phyloP scores from a whole-genome alignment of 108 stramenopile genomes.

The Pelagomonas calceolata region DNA sequence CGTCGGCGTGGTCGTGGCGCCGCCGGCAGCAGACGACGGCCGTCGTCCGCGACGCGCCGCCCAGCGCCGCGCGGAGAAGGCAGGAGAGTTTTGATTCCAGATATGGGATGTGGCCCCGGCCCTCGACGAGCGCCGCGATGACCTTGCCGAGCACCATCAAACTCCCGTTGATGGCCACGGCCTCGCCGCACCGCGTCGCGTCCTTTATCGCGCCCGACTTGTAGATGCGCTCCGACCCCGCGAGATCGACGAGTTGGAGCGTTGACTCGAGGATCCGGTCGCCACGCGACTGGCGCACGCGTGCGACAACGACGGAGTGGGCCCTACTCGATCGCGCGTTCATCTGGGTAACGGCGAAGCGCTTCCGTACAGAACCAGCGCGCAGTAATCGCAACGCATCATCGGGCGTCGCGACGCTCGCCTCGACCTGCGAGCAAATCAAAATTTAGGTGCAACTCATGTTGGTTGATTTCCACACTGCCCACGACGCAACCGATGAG shows the following conservation, averaged over 20 bases:
- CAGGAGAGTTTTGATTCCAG: constrained; percentile 31
- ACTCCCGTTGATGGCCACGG: constrained; percentile 27
- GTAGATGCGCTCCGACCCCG: constrained; percentile 26
- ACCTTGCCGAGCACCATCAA: constrained; percentile 23
- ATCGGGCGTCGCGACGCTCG: not conserved
- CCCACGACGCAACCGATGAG: not conserved
- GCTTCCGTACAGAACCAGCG: constrained; percentile 15
- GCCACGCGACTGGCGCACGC: constrained; percentile 8
- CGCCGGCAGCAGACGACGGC: constrained; percentile 21
- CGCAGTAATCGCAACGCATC: constrained; percentile 9
- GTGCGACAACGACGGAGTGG: constrained; percentile 26
- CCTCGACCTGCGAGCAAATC: too few species aligned
- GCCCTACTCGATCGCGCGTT: constrained; percentile 25
- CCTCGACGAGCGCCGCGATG: constrained; percentile 22
- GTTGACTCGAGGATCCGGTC: constrained; percentile 6
- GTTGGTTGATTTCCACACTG: not conserved
- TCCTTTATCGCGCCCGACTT: constrained; percentile 17
- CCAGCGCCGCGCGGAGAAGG: constrained; percentile 21
- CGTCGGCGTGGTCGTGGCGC: constrained; percentile 18
- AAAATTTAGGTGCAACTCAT: not conserved
- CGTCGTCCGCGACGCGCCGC: constrained; percentile 23
- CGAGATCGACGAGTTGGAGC: constrained; percentile 29
- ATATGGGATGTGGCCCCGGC: constrained; percentile 25
- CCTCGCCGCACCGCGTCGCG: constrained; percentile 17
- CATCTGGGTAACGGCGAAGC: constrained; percentile 30